A percentile compares a stretch with the other conserved stretches of the same genome.
Conservation (phyloP, 805 yeast genomes). For the Citeromyces nyonsensis region DNA sequence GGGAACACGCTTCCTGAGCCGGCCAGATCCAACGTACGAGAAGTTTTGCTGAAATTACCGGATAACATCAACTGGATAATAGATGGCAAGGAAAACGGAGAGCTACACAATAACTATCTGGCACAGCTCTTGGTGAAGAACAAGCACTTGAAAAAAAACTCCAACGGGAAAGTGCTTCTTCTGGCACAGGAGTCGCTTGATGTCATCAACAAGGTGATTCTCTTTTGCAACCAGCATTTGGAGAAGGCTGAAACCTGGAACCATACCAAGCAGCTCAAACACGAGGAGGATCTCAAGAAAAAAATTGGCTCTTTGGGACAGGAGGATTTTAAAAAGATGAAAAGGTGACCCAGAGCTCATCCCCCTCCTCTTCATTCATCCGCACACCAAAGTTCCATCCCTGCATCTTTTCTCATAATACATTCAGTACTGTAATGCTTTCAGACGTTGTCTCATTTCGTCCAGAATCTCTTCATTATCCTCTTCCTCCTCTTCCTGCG, state of each 20-base stretch:
- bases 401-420: neutral
- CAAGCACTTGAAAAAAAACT: constrained; percentile 16
- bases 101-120: neutral
- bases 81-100: constrained; percentile 10
- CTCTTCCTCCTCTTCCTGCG: constrained; percentile 23
- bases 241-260: constrained; percentile 79
- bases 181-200: constrained; percentile 84
- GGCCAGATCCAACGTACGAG: constrained; percentile 68
- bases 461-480: constrained; percentile 65
- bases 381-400: too few relatives aligned
- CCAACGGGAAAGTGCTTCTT: constrained; percentile 60
- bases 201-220: constrained; percentile 71
- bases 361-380: too few relatives aligned
- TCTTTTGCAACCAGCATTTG: constrained; percentile 73
- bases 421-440: constrained; percentile 53
- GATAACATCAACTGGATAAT: constrained; percentile 38
- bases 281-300: constrained; percentile 10
- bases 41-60: constrained; percentile 64
- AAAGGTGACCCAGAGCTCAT: too few relatives aligned
- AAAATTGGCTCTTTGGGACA: constrained; percentile 4
- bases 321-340: too few relatives aligned
- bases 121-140: constrained; percentile 8
- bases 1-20: constrained; percentile 65
- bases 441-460: constrained; percentile 81
- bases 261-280: constrained; percentile 11